Evolutionary conservation across 1,139 yeast genomes (phyloP).

Genomic region (Saccharomycopsis hybrid): DNA sequence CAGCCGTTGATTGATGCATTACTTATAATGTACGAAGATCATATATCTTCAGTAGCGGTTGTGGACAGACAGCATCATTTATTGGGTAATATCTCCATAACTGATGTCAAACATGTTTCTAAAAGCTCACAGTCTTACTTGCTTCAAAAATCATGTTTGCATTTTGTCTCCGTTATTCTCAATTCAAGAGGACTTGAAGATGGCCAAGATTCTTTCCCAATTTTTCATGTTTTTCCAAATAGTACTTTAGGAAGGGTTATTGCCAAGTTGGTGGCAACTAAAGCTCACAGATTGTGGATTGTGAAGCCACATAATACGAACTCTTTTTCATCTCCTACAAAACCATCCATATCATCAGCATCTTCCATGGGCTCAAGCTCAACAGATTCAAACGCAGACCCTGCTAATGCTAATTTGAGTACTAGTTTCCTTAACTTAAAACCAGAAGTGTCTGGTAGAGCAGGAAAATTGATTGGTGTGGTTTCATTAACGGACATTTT

Average conservation of each 20-base stretch:
- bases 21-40: constrained; percentile 72
- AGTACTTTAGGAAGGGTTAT: constrained; percentile 82
- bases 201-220: constrained; percentile 95
- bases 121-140: constrained; percentile 78
- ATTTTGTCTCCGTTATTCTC: constrained; percentile 79
- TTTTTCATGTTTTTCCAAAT: constrained; percentile 79
- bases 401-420: constrained; percentile 22
- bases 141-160: constrained; percentile 75
- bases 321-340: constrained; percentile 16
- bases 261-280: constrained; percentile 93
- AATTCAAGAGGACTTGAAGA: constrained; percentile 86
- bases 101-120: constrained; percentile 84
- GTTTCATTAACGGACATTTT: constrained; percentile 85
- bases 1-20: constrained; percentile 82
- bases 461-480: constrained; percentile 83
- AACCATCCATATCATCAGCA: constrained; percentile 20
- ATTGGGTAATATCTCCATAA: constrained; percentile 88
- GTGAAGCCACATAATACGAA: constrained; percentile 46
- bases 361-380: constrained; percentile 13
- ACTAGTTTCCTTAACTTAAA: constrained; percentile 23
- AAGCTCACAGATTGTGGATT: constrained; percentile 89
- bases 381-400: constrained; percentile 19
- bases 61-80: constrained; percentile 70
- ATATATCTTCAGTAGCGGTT: constrained; percentile 91
- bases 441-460: constrained; percentile 40